Evolutionary conservation across 2,329 filamentous ascomycete species (phyloP).

Genomic region (Alternaria infectoria): DNA sequence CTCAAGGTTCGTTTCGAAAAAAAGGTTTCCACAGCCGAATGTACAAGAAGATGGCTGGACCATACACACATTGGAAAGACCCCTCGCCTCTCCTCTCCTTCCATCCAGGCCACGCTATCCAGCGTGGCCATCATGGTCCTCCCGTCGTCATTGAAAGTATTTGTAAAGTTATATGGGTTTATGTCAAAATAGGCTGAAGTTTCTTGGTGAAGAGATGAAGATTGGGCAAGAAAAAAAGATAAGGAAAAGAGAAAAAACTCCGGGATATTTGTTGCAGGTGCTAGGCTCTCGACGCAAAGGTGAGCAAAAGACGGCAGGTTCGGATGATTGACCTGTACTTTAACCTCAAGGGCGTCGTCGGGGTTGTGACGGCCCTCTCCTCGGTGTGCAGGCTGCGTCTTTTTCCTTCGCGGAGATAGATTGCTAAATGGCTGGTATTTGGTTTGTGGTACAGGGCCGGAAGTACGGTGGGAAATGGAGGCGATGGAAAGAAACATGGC

Average conservation of each 20-base stretch:
- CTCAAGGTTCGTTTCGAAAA: not conserved
- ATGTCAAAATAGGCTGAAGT: constrained; percentile 17
- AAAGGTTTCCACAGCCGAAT: not conserved
- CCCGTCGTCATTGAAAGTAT: not conserved
- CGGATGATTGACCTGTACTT: constrained; percentile 45
- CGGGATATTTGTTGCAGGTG: constrained; percentile 12
- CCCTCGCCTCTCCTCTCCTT: not conserved
- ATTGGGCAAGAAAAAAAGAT: not conserved
- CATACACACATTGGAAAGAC: not conserved
- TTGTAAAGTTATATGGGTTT: constrained; percentile 25
- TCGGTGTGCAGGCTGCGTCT: constrained; percentile 47
- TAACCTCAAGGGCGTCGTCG: constrained; percentile 46
- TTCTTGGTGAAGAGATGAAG: constrained; percentile 16
- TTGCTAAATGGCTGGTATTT: constrained; percentile 43
- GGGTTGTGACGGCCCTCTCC: constrained; percentile 47
- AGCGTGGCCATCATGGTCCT: not conserved
- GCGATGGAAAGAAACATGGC: constrained; percentile 6
- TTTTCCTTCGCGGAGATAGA: constrained; percentile 44
- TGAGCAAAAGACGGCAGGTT: constrained; percentile 13
- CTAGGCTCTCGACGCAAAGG: constrained; percentile 46
- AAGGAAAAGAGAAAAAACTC: constrained; percentile 1
- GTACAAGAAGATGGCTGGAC: constrained; percentile 1
- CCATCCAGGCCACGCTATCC: constrained; percentile 1
- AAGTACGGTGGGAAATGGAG: constrained; percentile 13
- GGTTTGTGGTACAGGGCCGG: constrained; percentile 45